phyloP scores from a whole-genome alignment of 176 grass and related monocot genomes.

The Zoysia pacifica region DNA sequence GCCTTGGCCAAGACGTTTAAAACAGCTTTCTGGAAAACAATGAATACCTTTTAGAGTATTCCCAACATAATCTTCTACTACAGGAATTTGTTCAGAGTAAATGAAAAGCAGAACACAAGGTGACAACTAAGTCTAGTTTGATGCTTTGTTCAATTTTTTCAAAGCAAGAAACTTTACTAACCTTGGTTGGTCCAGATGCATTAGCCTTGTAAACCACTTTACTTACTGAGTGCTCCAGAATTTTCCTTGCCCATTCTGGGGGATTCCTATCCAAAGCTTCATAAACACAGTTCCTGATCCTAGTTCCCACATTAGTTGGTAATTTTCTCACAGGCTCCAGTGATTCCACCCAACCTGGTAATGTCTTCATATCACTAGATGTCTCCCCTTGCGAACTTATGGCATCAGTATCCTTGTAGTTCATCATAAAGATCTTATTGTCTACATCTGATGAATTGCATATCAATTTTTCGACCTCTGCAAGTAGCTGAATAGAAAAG shows the following conservation, averaged over 20 bases:
- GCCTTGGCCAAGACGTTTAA: slow-evolving; percentile 78
- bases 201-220: slow-evolving; percentile 98
- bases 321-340: slow-evolving; percentile 93
- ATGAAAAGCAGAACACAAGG: slow-evolving; percentile 16
- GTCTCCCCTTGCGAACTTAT: slow-evolving; percentile 52
- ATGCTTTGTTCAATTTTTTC: not conserved
- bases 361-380: slow-evolving; percentile 48
- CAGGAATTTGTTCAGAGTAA: slow-evolving; percentile 18
- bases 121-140: slow-evolving; percentile 26
- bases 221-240: slow-evolving; percentile 96
- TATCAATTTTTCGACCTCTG: slow-evolving; percentile 81
- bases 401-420: slow-evolving; percentile 65
- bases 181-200: slow-evolving; percentile 97
- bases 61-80: not conserved
- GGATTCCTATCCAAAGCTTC: slow-evolving; percentile 80
- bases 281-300: slow-evolving; percentile 98
- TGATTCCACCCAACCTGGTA: slow-evolving; percentile 91
- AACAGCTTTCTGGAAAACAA: slow-evolving; percentile 84
- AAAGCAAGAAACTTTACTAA: slow-evolving; percentile 36
- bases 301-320: slow-evolving; percentile 98
- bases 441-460: slow-evolving; percentile 55
- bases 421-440: slow-evolving; percentile 68
- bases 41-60: slow-evolving; percentile 19
- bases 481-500: slow-evolving; percentile 83
- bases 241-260: slow-evolving; percentile 92